These are phyloP conservation scores for Xanthoconium separans DNA, from an alignment of 1,284 basidiomycete species.

Conservation along the genomic window DNA sequence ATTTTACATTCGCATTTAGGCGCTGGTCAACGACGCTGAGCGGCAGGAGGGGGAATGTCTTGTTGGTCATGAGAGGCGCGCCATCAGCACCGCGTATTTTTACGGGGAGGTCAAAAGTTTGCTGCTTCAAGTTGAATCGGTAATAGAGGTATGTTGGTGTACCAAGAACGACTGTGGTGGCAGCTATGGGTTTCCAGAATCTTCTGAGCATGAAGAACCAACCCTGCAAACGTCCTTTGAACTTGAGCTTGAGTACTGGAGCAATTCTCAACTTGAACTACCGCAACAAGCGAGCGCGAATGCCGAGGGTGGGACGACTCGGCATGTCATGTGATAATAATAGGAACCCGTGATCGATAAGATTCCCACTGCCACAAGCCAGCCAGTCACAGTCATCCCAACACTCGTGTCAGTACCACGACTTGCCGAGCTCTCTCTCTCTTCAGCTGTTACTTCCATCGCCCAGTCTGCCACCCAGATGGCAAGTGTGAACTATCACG, in stretches of 20 bases:
- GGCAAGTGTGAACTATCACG: slow-evolving; percentile 11
- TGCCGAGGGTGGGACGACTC: background rate
- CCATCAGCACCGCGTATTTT: slow-evolving; percentile 58
- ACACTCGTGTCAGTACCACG: slow-evolving; percentile 30
- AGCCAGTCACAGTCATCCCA: slow-evolving; percentile 2
- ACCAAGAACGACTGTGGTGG: slow-evolving; percentile 40
- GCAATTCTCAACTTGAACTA: no score
- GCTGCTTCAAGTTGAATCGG: slow-evolving; percentile 29
- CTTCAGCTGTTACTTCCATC: background rate
- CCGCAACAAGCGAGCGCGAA: no score
- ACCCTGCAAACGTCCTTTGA: no score
- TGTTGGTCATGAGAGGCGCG: slow-evolving; percentile 50
- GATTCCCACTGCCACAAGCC: slow-evolving; percentile 25
- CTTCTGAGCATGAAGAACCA: slow-evolving; percentile 51
- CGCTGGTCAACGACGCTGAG: slow-evolving; percentile 57
- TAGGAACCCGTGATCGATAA: slow-evolving; percentile 19
- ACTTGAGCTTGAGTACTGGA: no score
- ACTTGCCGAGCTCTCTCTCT: slow-evolving; percentile 11
- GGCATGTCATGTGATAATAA: slow-evolving; percentile 22
- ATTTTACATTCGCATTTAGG: slow-evolving; percentile 55
- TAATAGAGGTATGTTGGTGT: slow-evolving; percentile 47
- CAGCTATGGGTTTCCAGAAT: slow-evolving; percentile 58
- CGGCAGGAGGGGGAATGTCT: slow-evolving; percentile 57
- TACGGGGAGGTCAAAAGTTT: slow-evolving; percentile 58
- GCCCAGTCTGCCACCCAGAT: slow-evolving; percentile 11